Evolutionary conservation across 2,329 filamentous ascomycete species (phyloP), one percentile per base, ranked within the genome.

Genomic region (Ophiognomonia clavigignenti-juglandacearum): DNA sequence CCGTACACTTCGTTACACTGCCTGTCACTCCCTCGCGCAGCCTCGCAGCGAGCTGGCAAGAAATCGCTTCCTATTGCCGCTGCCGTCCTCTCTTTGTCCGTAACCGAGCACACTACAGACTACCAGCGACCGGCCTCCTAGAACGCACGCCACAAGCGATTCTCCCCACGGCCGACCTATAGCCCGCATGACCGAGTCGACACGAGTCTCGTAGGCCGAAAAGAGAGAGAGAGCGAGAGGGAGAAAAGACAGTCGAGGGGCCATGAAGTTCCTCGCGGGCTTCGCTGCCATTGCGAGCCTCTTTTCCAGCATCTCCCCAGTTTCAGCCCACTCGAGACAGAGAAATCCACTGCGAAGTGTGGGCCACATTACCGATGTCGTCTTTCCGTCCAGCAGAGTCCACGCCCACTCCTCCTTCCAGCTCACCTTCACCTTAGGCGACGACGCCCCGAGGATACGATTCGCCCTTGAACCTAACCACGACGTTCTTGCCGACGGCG

Each of bases 381-480:
- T 81, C 51, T 85, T 98, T 13, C 83, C 85, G 14, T 86, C 85
- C 38, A 82, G 88, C 62, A 82, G 85, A 50, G 80, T 96, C 39
- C 84, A 93, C 61, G 83, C 90, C 40, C 73, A 86, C 47, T 92
- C 90, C 13, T 72, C 81, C 19, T 98, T 98, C 65, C 88, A 96
- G 59, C 71, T 98, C 52, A 83, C 80, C 24, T 96, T 98, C 64
- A 74, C 80, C 48, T 70, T 96, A 29, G 82, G 86, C 59, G 71
- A 79, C 51, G 74, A 78, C 44, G 70, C 77, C 51, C 78, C 90
- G 54, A 78, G 82, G 56, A 74, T 97, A 59, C 88, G 89, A 55
- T 77, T 98, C 43, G 77, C 80, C 46, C 77, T 98, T 40, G 83
- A 93, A 62, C 93, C 93, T 4, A 97, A 97, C 63, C 82, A 95